phyloP scores from a whole-genome alignment of 1,139 yeast genomes.

The Kodamaea arcana region DNA sequence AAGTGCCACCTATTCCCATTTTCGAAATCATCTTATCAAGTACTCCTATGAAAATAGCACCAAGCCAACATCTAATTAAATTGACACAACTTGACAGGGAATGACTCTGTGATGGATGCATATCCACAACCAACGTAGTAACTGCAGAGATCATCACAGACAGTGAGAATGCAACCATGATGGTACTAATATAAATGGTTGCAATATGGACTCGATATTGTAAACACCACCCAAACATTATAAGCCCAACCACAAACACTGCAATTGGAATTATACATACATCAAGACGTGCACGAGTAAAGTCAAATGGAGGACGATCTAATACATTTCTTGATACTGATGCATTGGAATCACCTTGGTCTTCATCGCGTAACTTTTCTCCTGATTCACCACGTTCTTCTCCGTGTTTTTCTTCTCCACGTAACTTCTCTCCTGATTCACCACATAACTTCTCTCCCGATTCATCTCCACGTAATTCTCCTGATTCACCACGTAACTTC shows the following conservation, averaged over 20 bases:
- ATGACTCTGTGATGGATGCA: constrained; percentile 31
- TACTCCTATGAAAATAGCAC: constrained; percentile 33
- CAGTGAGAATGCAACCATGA: constrained; percentile 26
- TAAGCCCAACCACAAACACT: constrained; percentile 23
- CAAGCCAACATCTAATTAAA: constrained; percentile 32
- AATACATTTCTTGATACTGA: not conserved
- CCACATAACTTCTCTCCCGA: not conserved
- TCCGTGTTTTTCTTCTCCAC: not conserved
- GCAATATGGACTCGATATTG: constrained; percentile 22
- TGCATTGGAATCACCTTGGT: not conserved
- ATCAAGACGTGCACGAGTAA: constrained; percentile 24
- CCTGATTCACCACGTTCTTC: not conserved
- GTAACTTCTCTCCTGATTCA: not conserved
- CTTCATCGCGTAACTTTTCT: not conserved
- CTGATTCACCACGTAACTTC: not conserved
- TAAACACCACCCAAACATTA: constrained; percentile 41
- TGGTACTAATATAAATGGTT: constrained; percentile 30
- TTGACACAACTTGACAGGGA: constrained; percentile 37
- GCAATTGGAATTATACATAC: constrained; percentile 23
- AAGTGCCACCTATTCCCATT: constrained; percentile 35
- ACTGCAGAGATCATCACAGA: constrained; percentile 25
- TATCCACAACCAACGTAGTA: constrained; percentile 36
- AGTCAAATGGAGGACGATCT: constrained; percentile 24
- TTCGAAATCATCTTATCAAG: constrained; percentile 25
- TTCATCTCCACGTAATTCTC: not conserved